Evolutionary conservation across 306 rosid species (phyloP), one percentile per base, ranked within the genome.

Genomic region (Pyrus bretschneideri): DNA sequence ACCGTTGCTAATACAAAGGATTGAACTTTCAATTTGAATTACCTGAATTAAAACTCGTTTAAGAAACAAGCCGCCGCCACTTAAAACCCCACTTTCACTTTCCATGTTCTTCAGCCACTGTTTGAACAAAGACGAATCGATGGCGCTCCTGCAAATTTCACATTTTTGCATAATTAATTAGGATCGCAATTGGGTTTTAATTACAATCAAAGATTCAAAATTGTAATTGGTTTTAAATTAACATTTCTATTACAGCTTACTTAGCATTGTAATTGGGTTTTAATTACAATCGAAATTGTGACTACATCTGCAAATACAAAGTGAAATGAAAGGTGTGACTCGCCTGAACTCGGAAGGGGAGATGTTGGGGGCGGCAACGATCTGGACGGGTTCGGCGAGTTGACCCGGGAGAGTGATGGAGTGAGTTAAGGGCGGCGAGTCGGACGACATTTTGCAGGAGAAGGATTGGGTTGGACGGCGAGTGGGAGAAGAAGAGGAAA

Each of bases 41-140:
- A 94, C 98, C 98, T 92, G 98, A 86, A 94, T 88, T 54, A 94
- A 84, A 44, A 94, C 95, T 71, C 77, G 87, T 72, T 78, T 84
- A 8, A 94, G 86, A 63, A 83, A 61, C 95, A 92, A 61, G 55
- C 82, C 87, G 42, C 88, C 91, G 40, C 83, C 72, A 10, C 89
- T 80, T 73, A 94, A 83, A 85, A 92, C 73, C 77, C 98, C 98
- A 69, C 74, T 86, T 79, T 92, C 91, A 59, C 86, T 67, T 73
- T 94, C 92, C 88, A 88, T 71, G 84, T 90, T 92, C 85, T 80
- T 79, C 81, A 91, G 78, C 98, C 98, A 94, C 61, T 89, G 87
- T 85, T 88, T 89, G 89, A 94, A 90, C 82, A 94, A 81, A 55
- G 93, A 89, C 69, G 95, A 94, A 72, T 92, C 88, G 72, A 94